Conservation (phyloP, 192 early-diverging fungal species). For the Coemansia biformis region DNA sequence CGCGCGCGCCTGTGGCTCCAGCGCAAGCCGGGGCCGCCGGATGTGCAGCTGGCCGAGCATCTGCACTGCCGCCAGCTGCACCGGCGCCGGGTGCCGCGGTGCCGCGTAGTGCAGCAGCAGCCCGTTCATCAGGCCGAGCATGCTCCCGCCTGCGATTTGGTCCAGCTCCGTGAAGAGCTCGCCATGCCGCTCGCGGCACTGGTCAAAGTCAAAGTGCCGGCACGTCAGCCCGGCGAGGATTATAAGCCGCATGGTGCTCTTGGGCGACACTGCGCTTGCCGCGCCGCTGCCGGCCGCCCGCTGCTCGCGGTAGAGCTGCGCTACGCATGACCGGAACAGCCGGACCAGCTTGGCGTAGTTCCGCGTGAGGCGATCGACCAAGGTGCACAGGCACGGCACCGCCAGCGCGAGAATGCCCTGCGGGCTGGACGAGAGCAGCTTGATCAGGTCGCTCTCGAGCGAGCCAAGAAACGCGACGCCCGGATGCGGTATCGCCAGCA, state of each 20-base stretch:
- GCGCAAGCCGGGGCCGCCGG: slow-evolving; percentile 62
- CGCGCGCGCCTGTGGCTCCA: slow-evolving; percentile 47
- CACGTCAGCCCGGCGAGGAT: slow-evolving; percentile 68
- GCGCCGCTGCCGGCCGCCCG: slow-evolving; percentile 26
- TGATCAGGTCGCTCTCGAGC: slow-evolving; percentile 60
- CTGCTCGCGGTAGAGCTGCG: slow-evolving; percentile 53
- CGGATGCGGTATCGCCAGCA: slow-evolving; percentile 46
- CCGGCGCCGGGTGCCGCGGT: slow-evolving; percentile 19
- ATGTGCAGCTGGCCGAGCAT: slow-evolving; percentile 68
- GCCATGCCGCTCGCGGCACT: slow-evolving; percentile 29
- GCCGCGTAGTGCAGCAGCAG: slow-evolving; percentile 46
- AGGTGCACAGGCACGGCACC: slow-evolving; percentile 67
- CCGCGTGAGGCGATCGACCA: slow-evolving; percentile 59
- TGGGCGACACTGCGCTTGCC: slow-evolving; percentile 21
- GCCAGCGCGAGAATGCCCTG: slow-evolving; percentile 58
- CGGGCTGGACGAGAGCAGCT: slow-evolving; percentile 54
- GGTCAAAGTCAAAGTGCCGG: slow-evolving; percentile 79
- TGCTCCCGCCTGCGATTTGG: slow-evolving; percentile 17
- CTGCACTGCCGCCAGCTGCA: slow-evolving; percentile 56
- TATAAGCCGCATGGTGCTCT: slow-evolving; percentile 61
- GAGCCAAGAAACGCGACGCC: slow-evolving; percentile 52
- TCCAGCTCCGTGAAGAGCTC: slow-evolving; percentile 42
- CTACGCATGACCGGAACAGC: slow-evolving; percentile 50
- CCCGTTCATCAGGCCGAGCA: slow-evolving; percentile 34
- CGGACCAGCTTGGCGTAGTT: slow-evolving; percentile 50